Conservation (phyloP, 257 asterid species). For the Solanum piurae region DNA sequence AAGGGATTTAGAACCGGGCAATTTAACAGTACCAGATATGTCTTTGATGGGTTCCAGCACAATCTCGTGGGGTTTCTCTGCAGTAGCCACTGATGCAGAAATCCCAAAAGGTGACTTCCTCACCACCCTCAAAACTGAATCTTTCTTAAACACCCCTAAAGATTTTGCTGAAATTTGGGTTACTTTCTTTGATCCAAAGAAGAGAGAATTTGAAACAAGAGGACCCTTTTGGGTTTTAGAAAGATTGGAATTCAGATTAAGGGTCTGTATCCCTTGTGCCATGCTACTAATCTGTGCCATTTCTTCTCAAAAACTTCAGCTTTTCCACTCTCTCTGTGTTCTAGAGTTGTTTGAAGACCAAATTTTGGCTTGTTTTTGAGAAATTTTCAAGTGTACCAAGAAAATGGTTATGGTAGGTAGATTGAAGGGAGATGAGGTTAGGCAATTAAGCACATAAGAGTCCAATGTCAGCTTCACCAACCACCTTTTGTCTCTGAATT, state of each 20-base stretch:
- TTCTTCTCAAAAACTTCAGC: not conserved
- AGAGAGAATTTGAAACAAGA: conserved; percentile 32
- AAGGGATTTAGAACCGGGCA: conserved; percentile 96
- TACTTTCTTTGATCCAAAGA: conserved; percentile 33
- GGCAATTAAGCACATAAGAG: not conserved
- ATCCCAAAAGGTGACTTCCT: conserved; percentile 27
- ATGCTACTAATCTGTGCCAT: conserved; percentile 44
- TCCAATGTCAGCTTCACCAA: not conserved
- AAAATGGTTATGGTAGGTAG: not conserved
- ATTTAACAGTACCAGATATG: conserved; percentile 82
- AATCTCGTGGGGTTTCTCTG: conserved; percentile 89
- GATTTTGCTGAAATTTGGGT: conserved; percentile 21
- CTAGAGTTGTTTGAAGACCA: not conserved
- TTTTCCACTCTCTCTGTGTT: not conserved
- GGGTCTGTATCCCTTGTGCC: conserved; percentile 37
- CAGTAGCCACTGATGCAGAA: conserved; percentile 55
- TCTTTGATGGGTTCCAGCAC: conserved; percentile 83
- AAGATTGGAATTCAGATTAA: conserved; percentile 24
- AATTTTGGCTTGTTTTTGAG: not conserved
- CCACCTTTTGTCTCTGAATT: not conserved
- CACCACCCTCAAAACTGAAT: conserved; percentile 25
- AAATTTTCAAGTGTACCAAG: not conserved
- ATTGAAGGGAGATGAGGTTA: not conserved
- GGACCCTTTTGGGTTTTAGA: conserved; percentile 18
- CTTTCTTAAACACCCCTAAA: conserved; percentile 34